Conservation (phyloP, 352 stramenopile species). For the Halophytophthora polymorphica region DNA sequence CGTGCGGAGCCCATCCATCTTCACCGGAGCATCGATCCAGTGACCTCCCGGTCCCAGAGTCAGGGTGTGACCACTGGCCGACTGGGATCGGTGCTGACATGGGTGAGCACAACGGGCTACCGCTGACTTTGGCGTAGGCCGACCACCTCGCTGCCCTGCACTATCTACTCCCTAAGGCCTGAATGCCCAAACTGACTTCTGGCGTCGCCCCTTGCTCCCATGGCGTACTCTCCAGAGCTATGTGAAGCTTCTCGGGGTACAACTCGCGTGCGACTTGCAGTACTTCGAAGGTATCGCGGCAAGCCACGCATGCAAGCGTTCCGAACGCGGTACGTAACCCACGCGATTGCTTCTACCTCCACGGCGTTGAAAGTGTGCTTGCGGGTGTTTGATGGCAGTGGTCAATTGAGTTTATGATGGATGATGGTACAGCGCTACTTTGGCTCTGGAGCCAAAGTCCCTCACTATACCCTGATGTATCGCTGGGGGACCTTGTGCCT, state of each 20-base stretch:
- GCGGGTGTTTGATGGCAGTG: neutral
- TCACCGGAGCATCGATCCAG: too few species aligned
- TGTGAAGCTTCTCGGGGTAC: conserved; percentile 54
- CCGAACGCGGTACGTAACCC: conserved; percentile 42
- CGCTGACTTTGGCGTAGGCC: neutral
- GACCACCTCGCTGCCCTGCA: neutral
- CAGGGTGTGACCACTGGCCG: too few species aligned
- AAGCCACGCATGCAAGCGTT: conserved; percentile 56
- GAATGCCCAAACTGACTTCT: neutral
- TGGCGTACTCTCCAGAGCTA: conserved; percentile 37
- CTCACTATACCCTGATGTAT: conserved; percentile 1
- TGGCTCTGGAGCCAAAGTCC: conserved; percentile 36
- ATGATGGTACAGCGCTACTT: conserved; percentile 69
- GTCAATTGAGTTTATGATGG: conserved; percentile 65
- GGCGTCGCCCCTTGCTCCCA: neutral
- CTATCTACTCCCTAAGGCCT: neutral
- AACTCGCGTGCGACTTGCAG: conserved; percentile 37
- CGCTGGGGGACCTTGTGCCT: conserved; percentile 71
- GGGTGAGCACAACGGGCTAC: conserved; percentile 26
- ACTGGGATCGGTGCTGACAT: too few species aligned
- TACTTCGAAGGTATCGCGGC: conserved; percentile 46
- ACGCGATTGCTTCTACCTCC: neutral
- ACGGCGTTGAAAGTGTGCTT: neutral
- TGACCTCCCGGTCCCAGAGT: too few species aligned
- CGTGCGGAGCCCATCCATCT: too few species aligned